Conservation (phyloP, 768 basidiomycete genomes). For the Leccinum arenicola region DNA sequence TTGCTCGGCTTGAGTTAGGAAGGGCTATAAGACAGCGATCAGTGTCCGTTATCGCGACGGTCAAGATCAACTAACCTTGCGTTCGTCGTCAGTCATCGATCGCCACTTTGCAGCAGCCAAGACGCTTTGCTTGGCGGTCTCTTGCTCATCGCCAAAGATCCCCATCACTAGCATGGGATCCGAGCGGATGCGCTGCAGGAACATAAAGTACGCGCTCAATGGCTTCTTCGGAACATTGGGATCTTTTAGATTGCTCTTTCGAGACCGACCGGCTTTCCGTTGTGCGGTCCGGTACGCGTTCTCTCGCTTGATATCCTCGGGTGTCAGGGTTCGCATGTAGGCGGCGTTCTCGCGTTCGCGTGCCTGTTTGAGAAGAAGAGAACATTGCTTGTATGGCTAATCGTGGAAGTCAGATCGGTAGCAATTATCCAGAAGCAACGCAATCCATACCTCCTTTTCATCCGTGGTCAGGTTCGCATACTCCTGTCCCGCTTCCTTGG, state of each 20-base stretch:
- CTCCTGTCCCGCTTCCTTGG: slow-evolving; percentile 90
- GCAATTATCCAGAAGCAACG: slow-evolving; percentile 25
- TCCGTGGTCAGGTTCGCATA: slow-evolving; percentile 76
- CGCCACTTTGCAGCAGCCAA: slow-evolving; percentile 92
- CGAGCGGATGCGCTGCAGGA: slow-evolving; percentile 85
- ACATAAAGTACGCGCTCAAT: slow-evolving; percentile 92
- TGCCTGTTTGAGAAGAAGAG: slow-evolving; percentile 79
- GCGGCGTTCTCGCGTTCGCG: slow-evolving; percentile 78
- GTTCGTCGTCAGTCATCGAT: slow-evolving; percentile 88
- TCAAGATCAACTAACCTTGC: slow-evolving; percentile 58
- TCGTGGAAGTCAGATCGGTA: slow-evolving; percentile 20
- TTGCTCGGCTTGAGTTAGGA: slow-evolving; percentile 89
- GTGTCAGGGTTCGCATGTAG: slow-evolving; percentile 87
- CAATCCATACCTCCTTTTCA: slow-evolving; percentile 73
- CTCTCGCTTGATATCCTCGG: slow-evolving; percentile 93
- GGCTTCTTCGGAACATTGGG: slow-evolving; percentile 97
- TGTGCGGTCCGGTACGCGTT: slow-evolving; percentile 89
- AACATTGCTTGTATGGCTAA: slow-evolving; percentile 83
- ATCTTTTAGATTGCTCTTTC: slow-evolving; percentile 94
- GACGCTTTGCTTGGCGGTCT: slow-evolving; percentile 93
- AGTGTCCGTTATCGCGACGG: slow-evolving; percentile 9
- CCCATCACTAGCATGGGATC: slow-evolving; percentile 70
- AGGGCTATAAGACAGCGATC: slow-evolving; percentile 56
- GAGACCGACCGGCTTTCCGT: slow-evolving; percentile 88
- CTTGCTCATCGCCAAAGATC: slow-evolving; percentile 86